A percentile compares a stretch with the other conserved stretches of the same genome.
These are phyloP conservation scores for Pseudogymnoascus sp. DNA, from an alignment of 2,329 filamentous ascomycete species.

Conservation along the genomic window DNA sequence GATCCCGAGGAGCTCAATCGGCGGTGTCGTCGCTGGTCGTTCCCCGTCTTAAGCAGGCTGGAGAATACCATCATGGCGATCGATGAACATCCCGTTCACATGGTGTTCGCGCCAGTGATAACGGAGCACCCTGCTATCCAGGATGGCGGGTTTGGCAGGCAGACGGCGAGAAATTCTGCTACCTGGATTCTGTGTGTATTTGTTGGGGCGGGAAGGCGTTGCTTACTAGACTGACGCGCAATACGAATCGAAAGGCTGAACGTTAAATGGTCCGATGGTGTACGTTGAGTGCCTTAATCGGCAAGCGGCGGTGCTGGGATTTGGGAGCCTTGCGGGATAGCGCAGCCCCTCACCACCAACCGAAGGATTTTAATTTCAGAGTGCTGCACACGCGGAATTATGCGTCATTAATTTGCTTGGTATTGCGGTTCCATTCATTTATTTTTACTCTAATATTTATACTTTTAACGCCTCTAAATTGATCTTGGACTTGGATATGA, in stretches of 20 bases:
- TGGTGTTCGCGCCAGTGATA: conserved; percentile 3
- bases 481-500: neutral
- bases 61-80: conserved; percentile 43
- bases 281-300: neutral
- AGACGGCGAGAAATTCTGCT: neutral
- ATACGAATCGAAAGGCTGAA: conserved; percentile 2
- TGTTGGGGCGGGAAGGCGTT: neutral
- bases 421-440: neutral
- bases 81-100: conserved; percentile 24
- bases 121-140: neutral
- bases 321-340: conserved; percentile 5
- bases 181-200: neutral
- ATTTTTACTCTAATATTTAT: neutral
- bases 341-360: neutral
- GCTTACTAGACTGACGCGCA: neutral
- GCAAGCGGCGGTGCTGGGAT: conserved; percentile 1
- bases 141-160: neutral
- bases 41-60: conserved; percentile 39
- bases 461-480: neutral
- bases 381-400: neutral
- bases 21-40: conserved; percentile 27
- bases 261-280: neutral
- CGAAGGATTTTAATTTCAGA: neutral
- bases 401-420: neutral
- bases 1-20: conserved; percentile 21